Evolutionary conservation across 306 rosid species (phyloP).

Genomic region (Glycine tomentella): DNA sequence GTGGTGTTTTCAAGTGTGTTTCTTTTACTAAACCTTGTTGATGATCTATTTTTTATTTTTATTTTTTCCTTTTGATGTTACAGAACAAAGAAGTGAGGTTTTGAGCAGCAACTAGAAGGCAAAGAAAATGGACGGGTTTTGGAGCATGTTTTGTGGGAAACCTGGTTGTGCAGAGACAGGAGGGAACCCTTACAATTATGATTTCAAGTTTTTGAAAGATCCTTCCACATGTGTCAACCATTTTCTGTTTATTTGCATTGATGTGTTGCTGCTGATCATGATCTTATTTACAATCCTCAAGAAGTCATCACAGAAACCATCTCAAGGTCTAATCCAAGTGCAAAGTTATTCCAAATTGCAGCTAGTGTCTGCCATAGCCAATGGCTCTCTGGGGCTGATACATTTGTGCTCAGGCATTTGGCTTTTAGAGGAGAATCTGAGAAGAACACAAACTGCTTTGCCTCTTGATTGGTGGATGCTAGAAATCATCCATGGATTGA

Average conservation of each 20-base stretch:
- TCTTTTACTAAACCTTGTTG: neutral
- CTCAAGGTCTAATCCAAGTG: slow-evolving; percentile 25
- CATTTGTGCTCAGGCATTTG: slow-evolving; percentile 67
- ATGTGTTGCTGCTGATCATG: slow-evolving; percentile 53
- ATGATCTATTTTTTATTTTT: neutral
- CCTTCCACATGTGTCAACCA: slow-evolving; percentile 63
- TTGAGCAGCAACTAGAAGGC: slow-evolving; percentile 15
- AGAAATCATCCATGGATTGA: slow-evolving; percentile 65
- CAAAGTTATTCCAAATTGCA: slow-evolving; percentile 47
- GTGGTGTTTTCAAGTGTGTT: slow-evolving; percentile 1
- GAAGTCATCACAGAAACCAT: slow-evolving; percentile 46
- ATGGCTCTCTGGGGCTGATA: slow-evolving; percentile 55
- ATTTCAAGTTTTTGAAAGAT: slow-evolving; percentile 41
- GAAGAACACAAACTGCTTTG: slow-evolving; percentile 56
- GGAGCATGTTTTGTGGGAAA: slow-evolving; percentile 62
- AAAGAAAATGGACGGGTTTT: slow-evolving; percentile 55
- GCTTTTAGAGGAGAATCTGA: slow-evolving; percentile 71
- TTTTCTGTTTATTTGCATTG: slow-evolving; percentile 51
- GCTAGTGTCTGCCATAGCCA: slow-evolving; percentile 52
- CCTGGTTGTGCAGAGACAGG: slow-evolving; percentile 44
- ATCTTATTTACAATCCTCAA: slow-evolving; percentile 51
- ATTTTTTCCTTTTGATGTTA: neutral
- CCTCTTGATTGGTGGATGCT: slow-evolving; percentile 73
- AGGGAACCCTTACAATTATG: slow-evolving; percentile 44
- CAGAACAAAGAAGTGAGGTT: slow-evolving; percentile 32